Percentiles rank a stretch among this genome's conserved stretches.
Conservation (phyloP, 768 basidiomycete species). For the Ramaria rubella region DNA sequence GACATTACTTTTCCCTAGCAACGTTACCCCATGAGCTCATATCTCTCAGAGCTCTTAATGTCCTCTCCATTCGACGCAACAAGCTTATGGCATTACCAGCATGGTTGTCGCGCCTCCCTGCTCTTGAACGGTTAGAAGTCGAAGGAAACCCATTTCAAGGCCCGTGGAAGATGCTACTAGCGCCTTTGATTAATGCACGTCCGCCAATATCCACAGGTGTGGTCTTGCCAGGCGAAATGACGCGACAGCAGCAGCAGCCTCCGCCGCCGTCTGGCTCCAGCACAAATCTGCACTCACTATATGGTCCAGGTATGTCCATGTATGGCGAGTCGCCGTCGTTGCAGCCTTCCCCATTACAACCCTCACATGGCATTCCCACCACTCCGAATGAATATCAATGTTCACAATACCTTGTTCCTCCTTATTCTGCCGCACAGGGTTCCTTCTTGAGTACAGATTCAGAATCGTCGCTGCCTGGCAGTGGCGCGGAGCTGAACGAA, state of each 20-base stretch:
- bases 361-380: neutral
- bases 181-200: constrained; percentile 56
- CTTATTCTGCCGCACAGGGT: neutral
- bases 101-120: constrained; percentile 87
- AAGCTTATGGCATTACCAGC: constrained; percentile 84
- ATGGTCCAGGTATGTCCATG: constrained; percentile 5
- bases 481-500: neutral
- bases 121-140: constrained; percentile 81
- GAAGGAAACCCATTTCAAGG: constrained; percentile 95
- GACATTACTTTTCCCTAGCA: constrained; percentile 10
- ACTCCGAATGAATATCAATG: neutral
- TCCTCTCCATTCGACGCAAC: constrained; percentile 84
- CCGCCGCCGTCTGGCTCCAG: neutral
- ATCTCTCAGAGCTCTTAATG: constrained; percentile 75
- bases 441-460: neutral
- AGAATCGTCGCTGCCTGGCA: neutral
- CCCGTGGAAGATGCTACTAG: constrained; percentile 85
- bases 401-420: neutral
- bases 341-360: neutral
- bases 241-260: neutral
- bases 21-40: constrained; percentile 71
- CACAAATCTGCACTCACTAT: neutral
- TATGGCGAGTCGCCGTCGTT: constrained; percentile 1
- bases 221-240: neutral
- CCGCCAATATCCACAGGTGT: neutral